A percentile compares a stretch with the other conserved stretches of the same genome.
phyloP scores from a whole-genome alignment of 1,284 basidiomycete species.

The Microbotryum lychnidis-dioicae region DNA sequence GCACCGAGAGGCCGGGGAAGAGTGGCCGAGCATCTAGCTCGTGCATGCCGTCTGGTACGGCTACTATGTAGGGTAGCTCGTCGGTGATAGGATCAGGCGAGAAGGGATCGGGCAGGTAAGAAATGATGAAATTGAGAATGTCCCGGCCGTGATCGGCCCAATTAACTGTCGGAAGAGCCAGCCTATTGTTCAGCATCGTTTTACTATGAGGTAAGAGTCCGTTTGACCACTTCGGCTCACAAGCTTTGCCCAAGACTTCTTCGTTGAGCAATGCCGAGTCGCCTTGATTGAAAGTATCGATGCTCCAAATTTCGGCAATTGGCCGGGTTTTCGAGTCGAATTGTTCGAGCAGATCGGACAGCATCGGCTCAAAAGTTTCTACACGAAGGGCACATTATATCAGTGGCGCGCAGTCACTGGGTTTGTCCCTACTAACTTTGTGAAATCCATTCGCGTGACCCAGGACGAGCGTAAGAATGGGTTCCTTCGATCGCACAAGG shows the following conservation, averaged over 20 bases:
- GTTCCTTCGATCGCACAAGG: no score
- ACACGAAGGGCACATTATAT: background rate
- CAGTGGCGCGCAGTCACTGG: no score
- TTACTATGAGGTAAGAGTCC: background rate
- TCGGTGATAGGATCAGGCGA: no score
- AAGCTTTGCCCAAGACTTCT: slow-evolving; percentile 49
- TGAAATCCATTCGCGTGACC: slow-evolving; percentile 73
- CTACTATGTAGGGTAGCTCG: no score
- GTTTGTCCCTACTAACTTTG: slow-evolving; percentile 49
- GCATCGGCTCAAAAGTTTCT: slow-evolving; percentile 59
- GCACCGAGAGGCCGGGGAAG: background rate
- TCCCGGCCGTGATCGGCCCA: slow-evolving; percentile 65
- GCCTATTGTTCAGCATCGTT: background rate
- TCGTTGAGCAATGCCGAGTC: slow-evolving; percentile 62
- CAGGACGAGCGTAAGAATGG: slow-evolving; percentile 55
- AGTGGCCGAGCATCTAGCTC: background rate
- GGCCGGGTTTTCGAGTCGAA: slow-evolving; percentile 10
- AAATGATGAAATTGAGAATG: slow-evolving; percentile 57
- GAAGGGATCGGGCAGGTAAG: slow-evolving; percentile 46
- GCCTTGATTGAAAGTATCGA: slow-evolving; percentile 69
- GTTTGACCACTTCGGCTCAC: slow-evolving; percentile 41
- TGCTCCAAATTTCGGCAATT: slow-evolving; percentile 68
- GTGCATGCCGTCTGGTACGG: no score
- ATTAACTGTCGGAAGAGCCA: slow-evolving; percentile 46
- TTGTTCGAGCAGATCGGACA: slow-evolving; percentile 45